phyloP scores from a whole-genome alignment of 306 rosid species.

The Trichosanthes truncata region DNA sequence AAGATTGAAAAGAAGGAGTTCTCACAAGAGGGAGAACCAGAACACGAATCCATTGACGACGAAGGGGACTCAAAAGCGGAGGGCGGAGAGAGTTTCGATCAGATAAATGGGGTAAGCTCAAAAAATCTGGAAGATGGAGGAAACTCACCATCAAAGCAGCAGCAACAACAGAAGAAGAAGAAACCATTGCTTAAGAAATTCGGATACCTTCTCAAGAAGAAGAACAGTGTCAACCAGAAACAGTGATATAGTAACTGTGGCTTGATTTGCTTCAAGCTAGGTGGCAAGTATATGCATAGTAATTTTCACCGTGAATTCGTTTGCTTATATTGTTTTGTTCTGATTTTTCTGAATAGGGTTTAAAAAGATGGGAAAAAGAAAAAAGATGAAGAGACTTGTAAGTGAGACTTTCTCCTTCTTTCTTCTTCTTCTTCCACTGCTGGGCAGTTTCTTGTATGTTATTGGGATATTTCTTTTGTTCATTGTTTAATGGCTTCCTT shows the following conservation, averaged over 20 bases:
- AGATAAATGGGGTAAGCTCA: slow-evolving; percentile 42
- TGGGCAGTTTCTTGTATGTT: slow-evolving; percentile 19
- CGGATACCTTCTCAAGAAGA: slow-evolving; percentile 92
- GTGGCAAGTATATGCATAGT: slow-evolving; percentile 39
- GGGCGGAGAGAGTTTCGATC: slow-evolving; percentile 46
- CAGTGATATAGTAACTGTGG: slow-evolving; percentile 30
- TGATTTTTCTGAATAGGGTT: slow-evolving; percentile 47
- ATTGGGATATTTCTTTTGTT: slow-evolving; percentile 16
- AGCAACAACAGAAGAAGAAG: slow-evolving; percentile 78
- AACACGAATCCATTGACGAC: slow-evolving; percentile 55
- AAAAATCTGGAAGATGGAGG: slow-evolving; percentile 36
- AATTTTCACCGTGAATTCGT: slow-evolving; percentile 35
- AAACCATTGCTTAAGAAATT: slow-evolving; percentile 80
- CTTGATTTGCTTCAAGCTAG: slow-evolving; percentile 18
- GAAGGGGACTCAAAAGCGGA: slow-evolving; percentile 61
- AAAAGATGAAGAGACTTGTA: slow-evolving; percentile 54
- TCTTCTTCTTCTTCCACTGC: not conserved
- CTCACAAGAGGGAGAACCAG: slow-evolving; percentile 67
- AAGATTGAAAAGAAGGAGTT: slow-evolving; percentile 92
- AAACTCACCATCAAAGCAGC: slow-evolving; percentile 58
- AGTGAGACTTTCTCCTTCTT: slow-evolving; percentile 11
- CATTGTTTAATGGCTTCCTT: slow-evolving; percentile 7
- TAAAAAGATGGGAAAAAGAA: not conserved
- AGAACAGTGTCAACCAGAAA: slow-evolving; percentile 57
- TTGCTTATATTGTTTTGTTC: slow-evolving; percentile 41